Percentiles rank a stretch among this genome's conserved stretches.
phyloP scores from a whole-genome alignment of 176 grass and related monocot genomes.

The Stipa capillata region DNA sequence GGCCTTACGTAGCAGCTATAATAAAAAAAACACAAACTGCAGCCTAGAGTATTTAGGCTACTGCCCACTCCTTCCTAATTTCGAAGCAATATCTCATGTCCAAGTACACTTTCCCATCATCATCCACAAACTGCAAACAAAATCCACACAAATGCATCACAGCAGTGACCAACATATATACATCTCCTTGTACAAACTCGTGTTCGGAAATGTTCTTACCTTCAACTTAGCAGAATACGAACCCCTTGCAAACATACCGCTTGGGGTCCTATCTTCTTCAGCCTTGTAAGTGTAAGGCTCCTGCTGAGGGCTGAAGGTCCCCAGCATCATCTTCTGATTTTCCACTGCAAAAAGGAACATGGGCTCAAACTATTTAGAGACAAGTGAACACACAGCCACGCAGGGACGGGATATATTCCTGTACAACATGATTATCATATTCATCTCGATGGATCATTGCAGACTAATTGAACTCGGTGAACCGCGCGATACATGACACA shows the following conservation, averaged over 20 bases:
- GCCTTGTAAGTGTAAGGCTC: constrained; percentile 54
- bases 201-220: not conserved
- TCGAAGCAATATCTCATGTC: constrained; percentile 69
- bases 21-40: too few species aligned
- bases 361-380: not conserved
- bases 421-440: not conserved
- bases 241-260: constrained; percentile 51
- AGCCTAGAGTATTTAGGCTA: too few species aligned
- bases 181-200: not conserved
- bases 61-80: constrained; percentile 53
- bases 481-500: not conserved
- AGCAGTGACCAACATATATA: not conserved
- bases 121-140: constrained; percentile 50
- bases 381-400: too few species aligned
- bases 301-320: constrained; percentile 61
- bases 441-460: not conserved
- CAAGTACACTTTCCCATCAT: constrained; percentile 64
- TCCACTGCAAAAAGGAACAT: constrained; percentile 34
- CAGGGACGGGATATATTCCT: not conserved
- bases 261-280: constrained; percentile 59
- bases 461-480: not conserved
- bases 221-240: constrained; percentile 57
- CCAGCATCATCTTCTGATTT: constrained; percentile 61
- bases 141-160: not conserved
- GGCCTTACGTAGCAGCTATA: too few species aligned